Percentiles rank a stretch among this genome's conserved stretches.
Conservation (phyloP, 139 green algal genomes). For the Chlorella sp. region DNA sequence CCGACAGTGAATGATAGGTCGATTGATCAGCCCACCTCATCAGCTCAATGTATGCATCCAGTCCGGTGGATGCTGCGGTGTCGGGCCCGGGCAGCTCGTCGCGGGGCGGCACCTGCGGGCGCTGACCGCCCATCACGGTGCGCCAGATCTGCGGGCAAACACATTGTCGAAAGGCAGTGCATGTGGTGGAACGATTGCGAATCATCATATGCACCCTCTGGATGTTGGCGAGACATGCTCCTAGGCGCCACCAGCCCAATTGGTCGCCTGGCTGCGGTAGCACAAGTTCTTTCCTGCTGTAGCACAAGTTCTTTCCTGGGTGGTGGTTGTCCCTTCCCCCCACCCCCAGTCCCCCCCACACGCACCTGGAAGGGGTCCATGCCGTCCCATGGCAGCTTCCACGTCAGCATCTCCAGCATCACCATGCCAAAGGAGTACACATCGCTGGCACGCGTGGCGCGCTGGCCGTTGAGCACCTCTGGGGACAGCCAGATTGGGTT, state of each 20-base stretch:
- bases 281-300: too few species aligned
- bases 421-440: neutral
- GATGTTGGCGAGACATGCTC: neutral
- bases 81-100: neutral
- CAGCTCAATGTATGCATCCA: neutral
- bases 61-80: neutral
- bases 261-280: too few species aligned
- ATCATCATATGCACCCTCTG: neutral
- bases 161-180: neutral
- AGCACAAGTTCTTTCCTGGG: too few species aligned
- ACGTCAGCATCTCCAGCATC: neutral
- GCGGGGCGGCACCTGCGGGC: neutral
- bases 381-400: neutral
- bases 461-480: neutral
- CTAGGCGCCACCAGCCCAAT: neutral
- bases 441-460: neutral
- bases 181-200: neutral
- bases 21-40: neutral
- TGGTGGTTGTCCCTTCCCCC: too few species aligned
- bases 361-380: neutral
- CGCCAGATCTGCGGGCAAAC: neutral
- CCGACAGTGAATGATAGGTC: neutral
- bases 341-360: neutral
- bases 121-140: neutral
- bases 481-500: neutral